Conservation (phyloP, 2,329 filamentous ascomycete genomes). For the Colletotrichum sp. region DNA sequence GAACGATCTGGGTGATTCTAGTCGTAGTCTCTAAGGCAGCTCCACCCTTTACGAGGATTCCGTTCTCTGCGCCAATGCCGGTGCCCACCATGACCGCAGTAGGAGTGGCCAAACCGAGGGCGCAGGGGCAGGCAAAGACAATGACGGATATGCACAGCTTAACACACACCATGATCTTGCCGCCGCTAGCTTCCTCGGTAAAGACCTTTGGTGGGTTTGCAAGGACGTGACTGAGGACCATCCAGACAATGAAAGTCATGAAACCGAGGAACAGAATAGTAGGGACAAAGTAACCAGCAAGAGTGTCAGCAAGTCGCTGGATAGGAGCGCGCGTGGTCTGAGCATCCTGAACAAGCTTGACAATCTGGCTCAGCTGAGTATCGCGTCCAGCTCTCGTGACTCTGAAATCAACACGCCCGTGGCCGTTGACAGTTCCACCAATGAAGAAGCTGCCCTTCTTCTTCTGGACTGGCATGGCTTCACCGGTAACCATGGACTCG, state of each 20-base stretch:
- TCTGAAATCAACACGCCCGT: constrained; percentile 88
- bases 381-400: constrained; percentile 93
- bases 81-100: constrained; percentile 99
- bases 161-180: constrained; percentile 93
- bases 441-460: constrained; percentile 80
- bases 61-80: constrained; percentile 93
- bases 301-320: constrained; percentile 86
- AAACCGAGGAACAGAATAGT: constrained; percentile 85
- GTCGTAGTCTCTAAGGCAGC: constrained; percentile 90
- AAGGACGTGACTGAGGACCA: constrained; percentile 89
- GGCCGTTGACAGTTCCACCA: constrained; percentile 94
- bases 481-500: constrained; percentile 98
- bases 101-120: constrained; percentile 92
- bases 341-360: constrained; percentile 96
- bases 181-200: constrained; percentile 78
- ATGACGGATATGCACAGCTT: constrained; percentile 99
- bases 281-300: constrained; percentile 95
- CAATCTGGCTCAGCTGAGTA: constrained; percentile 96
- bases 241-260: constrained; percentile 88
- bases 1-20: constrained; percentile 85
- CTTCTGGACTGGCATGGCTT: constrained; percentile 95
- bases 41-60: constrained; percentile 97
- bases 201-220: constrained; percentile 89
- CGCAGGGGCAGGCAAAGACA: constrained; percentile 96
- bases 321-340: constrained; percentile 95